These are phyloP conservation scores for Ceratocystis lukuohia DNA, from an alignment of 2,329 filamentous ascomycete genomes.

Conservation along the genomic window DNA sequence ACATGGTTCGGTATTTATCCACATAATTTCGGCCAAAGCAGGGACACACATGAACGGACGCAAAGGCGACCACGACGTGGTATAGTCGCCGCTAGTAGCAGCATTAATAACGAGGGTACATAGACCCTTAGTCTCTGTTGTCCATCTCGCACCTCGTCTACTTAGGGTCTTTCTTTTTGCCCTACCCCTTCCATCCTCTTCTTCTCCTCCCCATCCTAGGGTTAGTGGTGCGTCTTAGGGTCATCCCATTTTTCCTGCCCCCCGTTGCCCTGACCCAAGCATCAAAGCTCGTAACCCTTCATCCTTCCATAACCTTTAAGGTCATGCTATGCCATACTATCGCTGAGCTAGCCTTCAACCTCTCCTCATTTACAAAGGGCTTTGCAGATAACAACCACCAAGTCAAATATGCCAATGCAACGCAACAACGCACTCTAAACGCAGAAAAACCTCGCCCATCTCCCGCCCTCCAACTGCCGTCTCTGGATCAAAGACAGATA, in stretches of 20 bases:
- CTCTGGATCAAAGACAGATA: background rate
- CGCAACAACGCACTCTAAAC: background rate
- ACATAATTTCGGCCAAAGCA: no score
- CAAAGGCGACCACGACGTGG: no score
- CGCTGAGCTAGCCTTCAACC: conserved; percentile 5
- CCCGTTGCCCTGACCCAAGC: background rate
- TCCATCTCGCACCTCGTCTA: no score
- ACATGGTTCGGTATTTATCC: no score
- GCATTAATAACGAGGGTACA: no score
- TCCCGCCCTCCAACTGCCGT: background rate
- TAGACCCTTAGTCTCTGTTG: no score
- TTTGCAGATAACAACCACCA: conserved; percentile 5
- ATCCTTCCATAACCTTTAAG: conserved; percentile 2
- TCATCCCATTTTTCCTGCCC: background rate
- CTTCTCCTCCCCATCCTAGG: background rate
- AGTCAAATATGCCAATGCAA: background rate
- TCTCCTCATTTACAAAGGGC: conserved; percentile 5
- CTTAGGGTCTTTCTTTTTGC: no score
- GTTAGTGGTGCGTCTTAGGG: background rate
- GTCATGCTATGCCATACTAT: conserved; percentile 3
- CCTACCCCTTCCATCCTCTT: no score
- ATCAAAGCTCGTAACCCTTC: conserved; percentile 7
- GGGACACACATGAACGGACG: no score
- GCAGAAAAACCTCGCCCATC: background rate
- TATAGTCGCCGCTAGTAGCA: no score